A percentile compares a stretch with the other conserved stretches of the same genome.
Evolutionary conservation across 1,284 basidiomycete genomes (phyloP).

Genomic region (Apiotrichum montevideense): DNA sequence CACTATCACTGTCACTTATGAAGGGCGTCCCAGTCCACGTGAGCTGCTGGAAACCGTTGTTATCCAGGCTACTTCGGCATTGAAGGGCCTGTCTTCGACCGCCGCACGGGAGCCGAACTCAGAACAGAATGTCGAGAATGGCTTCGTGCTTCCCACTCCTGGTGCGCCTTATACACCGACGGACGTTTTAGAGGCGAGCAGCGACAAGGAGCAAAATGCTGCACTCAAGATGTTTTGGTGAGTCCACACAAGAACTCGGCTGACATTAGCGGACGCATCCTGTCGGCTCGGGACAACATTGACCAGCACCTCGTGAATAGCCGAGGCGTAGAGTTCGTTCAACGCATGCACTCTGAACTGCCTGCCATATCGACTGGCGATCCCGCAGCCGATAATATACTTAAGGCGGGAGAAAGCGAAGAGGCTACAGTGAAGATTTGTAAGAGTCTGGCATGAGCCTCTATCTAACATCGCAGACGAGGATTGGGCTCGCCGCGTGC

Average conservation of each 20-base stretch:
- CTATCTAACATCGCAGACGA: conserved; percentile 48
- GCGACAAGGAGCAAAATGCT: conserved; percentile 45
- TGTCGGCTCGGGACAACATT: conserved; percentile 69
- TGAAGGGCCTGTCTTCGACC: conserved; percentile 63
- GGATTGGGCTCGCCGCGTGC: conserved; percentile 68
- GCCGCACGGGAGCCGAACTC: too few relatives aligned
- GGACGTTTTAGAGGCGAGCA: too few relatives aligned
- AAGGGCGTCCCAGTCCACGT: conserved; percentile 77
- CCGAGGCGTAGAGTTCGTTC: conserved; percentile 74
- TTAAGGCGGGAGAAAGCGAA: conserved; percentile 49
- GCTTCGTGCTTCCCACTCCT: too few relatives aligned
- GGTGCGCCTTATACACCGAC: too few relatives aligned
- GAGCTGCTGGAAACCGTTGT: conserved; percentile 81
- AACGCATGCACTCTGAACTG: conserved; percentile 64
- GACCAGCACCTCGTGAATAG: conserved; percentile 76
- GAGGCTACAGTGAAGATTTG: conserved; percentile 61
- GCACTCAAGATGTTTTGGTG: conserved; percentile 47
- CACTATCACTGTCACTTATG: conserved; percentile 59
- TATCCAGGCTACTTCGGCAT: conserved; percentile 78
- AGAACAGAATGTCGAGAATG: too few relatives aligned
- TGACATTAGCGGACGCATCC: conserved; percentile 67
- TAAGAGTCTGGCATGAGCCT: conserved; percentile 11
- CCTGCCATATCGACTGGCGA: conserved; percentile 55
- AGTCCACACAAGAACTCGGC: conserved; percentile 42
- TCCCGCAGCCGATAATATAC: neutral